Conservation (phyloP, 441 rosid species). For the Syzygium syzygioides region DNA sequence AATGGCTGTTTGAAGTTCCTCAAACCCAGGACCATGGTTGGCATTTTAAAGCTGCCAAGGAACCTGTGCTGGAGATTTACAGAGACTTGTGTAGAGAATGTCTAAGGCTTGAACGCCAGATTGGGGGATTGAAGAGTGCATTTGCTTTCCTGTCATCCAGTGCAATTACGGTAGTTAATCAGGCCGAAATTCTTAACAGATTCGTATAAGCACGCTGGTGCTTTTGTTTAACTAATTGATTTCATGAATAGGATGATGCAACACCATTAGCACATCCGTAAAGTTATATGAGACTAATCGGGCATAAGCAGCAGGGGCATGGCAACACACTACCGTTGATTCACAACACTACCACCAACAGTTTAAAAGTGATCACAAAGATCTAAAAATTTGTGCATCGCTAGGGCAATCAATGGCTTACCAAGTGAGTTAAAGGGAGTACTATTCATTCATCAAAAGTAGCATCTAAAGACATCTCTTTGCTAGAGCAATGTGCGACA, state of each 20-base stretch:
- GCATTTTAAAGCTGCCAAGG: slow-evolving; percentile 32
- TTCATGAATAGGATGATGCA: background rate
- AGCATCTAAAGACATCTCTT: background rate
- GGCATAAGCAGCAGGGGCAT: background rate
- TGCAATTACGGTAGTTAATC: slow-evolving; percentile 26
- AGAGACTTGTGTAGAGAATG: slow-evolving; percentile 39
- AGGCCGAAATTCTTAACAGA: slow-evolving; percentile 8
- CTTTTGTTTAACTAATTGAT: background rate
- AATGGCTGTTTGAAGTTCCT: slow-evolving; percentile 26
- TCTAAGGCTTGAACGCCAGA: slow-evolving; percentile 32
- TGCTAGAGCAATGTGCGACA: background rate
- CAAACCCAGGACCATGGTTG: slow-evolving; percentile 24
- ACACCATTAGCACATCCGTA: background rate
- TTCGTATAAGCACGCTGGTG: background rate
- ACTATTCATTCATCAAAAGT: background rate
- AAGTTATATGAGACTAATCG: background rate
- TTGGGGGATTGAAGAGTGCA: slow-evolving; percentile 46
- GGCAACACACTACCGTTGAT: background rate
- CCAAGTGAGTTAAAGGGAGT: rapidly evolving
- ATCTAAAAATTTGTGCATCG: background rate
- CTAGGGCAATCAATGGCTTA: background rate
- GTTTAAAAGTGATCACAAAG: background rate
- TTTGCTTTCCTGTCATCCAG: slow-evolving; percentile 68
- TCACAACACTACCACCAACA: background rate
- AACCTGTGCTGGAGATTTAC: slow-evolving; percentile 29